Base-by-base conservation (phyloP, 2,329 filamentous ascomycete species). In the Fusarium nematophilum region DNA sequence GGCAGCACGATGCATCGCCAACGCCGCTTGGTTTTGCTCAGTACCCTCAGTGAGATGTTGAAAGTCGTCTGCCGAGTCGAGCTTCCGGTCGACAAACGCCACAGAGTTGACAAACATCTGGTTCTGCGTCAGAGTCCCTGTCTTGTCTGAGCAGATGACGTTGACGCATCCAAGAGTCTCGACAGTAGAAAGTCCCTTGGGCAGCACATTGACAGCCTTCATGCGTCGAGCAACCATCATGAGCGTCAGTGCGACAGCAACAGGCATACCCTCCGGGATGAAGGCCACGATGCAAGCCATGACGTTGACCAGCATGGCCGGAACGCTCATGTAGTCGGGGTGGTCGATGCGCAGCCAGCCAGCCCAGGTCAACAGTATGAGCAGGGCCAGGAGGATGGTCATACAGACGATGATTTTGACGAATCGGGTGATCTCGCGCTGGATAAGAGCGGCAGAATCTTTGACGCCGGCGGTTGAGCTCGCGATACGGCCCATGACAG, bases 351-450 rank as follows among this genome's bases (percentile, higher is more conserved):
- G 68, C 2, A 80, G 63, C 78, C 78, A 80, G 3, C 69, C 75
- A 5, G 71, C 64, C 78, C 78, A 84, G 1, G 79, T 78, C 37
- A 84, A 71, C 3, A 79, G 63, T 15, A 84, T 81, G 0, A 75
- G 34, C 0, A 75, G 64, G 0, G 76, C 77, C 9, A 80, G 67
- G 13, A 73, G 21, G 11, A 79, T 27, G 0, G 77, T 80, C 39
- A 79, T 40, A 44, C 51, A 57, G 14, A 79, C 72, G 23, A 81
- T 79, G 56, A 80, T 79, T 6, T 53, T 59, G 9, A 81, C 77
- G 10, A 81, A 81, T 21, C 77, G 77, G 25, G 65, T 72, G 27
- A 81, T 80, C 60, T 81, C 78, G 4, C 55, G 58, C 45, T 77
- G 78, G 33, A 79, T 79, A 6, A 78, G 68, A 0, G 78, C 76